Evolutionary conservation across 1,284 basidiomycete genomes (phyloP).

Genomic region (Neonothopanus nambi): DNA sequence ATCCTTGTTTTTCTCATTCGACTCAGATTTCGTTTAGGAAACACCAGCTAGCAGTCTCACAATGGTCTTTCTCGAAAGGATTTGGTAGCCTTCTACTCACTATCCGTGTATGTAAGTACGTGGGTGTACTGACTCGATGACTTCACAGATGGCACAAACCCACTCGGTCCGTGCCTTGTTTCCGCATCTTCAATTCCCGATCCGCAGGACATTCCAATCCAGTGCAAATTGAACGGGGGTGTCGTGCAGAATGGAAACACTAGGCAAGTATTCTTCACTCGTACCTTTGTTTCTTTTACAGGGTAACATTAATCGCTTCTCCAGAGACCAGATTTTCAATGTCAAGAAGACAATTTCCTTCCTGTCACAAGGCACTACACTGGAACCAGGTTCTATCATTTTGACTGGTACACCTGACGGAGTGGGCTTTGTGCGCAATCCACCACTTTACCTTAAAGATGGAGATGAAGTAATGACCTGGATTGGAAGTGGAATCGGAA

Average conservation of each 20-base stretch:
- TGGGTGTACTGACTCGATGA: neutral
- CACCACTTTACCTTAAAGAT: constrained; percentile 69
- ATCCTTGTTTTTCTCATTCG: neutral
- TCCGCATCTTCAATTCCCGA: constrained; percentile 63
- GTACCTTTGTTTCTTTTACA: constrained; percentile 25
- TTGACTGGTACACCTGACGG: constrained; percentile 77
- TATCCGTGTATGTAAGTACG: neutral
- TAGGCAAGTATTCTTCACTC: constrained; percentile 42
- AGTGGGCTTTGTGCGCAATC: constrained; percentile 75
- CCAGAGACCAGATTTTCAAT: constrained; percentile 67
- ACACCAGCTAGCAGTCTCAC: constrained; percentile 71
- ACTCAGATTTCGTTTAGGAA: constrained; percentile 76
- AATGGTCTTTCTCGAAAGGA: constrained; percentile 83
- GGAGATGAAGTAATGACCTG: constrained; percentile 74
- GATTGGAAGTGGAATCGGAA: constrained; percentile 68
- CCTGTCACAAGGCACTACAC: constrained; percentile 84
- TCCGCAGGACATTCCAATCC: constrained; percentile 68
- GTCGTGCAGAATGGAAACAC: constrained; percentile 76
- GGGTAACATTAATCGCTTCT: too few species aligned
- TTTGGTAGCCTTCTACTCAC: constrained; percentile 53
- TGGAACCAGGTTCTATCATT: constrained; percentile 78
- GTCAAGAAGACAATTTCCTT: constrained; percentile 72
- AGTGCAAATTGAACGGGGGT: constrained; percentile 67
- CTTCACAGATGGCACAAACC: constrained; percentile 69
- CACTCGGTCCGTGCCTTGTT: constrained; percentile 77